Evolutionary conservation across 2,329 filamentous ascomycete species (phyloP).

Genomic region (Sarocladium strictum): DNA sequence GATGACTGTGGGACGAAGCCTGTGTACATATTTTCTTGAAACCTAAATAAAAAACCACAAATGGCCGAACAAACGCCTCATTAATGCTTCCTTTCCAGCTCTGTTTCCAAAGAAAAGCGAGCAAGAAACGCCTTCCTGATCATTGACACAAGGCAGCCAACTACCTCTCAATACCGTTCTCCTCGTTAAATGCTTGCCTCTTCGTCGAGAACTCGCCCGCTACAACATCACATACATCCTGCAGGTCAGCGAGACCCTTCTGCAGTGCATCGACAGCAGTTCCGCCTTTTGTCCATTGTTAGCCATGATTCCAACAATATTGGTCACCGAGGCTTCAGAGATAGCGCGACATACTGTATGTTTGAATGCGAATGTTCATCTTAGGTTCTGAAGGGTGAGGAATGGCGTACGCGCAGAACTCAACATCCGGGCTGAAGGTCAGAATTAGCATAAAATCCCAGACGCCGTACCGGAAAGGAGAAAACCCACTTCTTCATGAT

Average conservation of each 20-base stretch:
- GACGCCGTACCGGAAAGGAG: not conserved
- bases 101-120: not conserved
- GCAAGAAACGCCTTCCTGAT: not conserved
- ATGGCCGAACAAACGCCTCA: slow-evolving; percentile 8
- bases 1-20: slow-evolving; percentile 15
- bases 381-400: slow-evolving; percentile 92
- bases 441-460: not conserved
- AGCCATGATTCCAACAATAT: slow-evolving; percentile 11
- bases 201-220: slow-evolving; percentile 78
- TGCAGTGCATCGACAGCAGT: slow-evolving; percentile 80
- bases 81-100: not conserved
- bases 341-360: slow-evolving; percentile 65
- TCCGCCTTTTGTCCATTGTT: slow-evolving; percentile 49
- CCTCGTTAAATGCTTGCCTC: slow-evolving; percentile 28
- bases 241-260: slow-evolving; percentile 83
- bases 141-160: not conserved
- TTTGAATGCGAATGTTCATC: slow-evolving; percentile 97
- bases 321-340: too few species aligned
- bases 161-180: slow-evolving; percentile 27
- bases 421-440: slow-evolving; percentile 71
- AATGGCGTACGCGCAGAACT: slow-evolving; percentile 97
- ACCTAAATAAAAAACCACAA: slow-evolving; percentile 13
- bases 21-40: slow-evolving; percentile 30
- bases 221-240: slow-evolving; percentile 89
- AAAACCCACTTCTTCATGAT: slow-evolving; percentile 92